A percentile compares a stretch with the other conserved stretches of the same genome.
Conservation (phyloP, 1,284 basidiomycete species). For the Meripilus lineatus region DNA sequence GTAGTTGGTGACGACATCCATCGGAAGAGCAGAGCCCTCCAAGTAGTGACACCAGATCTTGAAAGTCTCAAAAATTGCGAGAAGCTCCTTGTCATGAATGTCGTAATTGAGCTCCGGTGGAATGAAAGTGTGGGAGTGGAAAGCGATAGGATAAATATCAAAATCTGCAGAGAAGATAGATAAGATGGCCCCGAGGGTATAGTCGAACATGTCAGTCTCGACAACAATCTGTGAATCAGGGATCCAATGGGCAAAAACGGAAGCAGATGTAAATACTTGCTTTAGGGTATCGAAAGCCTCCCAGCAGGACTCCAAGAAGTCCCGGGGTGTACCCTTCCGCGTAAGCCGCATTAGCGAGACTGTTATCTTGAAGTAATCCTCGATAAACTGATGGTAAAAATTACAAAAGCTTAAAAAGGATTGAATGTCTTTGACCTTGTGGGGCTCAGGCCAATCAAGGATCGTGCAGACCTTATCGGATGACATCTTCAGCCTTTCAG, state of each 20-base stretch:
- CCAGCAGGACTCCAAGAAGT: conserved; percentile 7
- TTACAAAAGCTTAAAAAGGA: conserved; percentile 22
- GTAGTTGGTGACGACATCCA: conserved; percentile 26
- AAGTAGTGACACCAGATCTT: conserved; percentile 26
- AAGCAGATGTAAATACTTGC: conserved; percentile 22
- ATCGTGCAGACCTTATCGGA: conserved; percentile 27
- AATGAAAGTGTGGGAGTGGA: conserved; percentile 21
- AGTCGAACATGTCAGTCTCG: conserved; percentile 31
- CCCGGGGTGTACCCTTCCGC: conserved; percentile 11
- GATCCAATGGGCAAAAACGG: conserved; percentile 25
- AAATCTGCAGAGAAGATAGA: conserved; percentile 10
- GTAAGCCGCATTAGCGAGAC: conserved; percentile 22
- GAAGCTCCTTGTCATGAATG: conserved; percentile 34
- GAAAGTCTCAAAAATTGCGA: conserved; percentile 26
- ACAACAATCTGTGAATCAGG: conserved; percentile 25
- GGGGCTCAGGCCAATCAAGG: conserved; percentile 13
- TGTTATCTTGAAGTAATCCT: conserved; percentile 27
- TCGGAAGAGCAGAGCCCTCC: conserved; percentile 11
- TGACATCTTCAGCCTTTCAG: no score
- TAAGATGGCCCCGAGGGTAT: conserved; percentile 24
- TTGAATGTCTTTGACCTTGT: conserved; percentile 12
- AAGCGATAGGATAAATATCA: conserved; percentile 8
- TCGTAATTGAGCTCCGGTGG: conserved; percentile 30
- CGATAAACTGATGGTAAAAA: conserved; percentile 37
- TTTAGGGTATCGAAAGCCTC: conserved; percentile 24